Evolutionary conservation across 495 filamentous ascomycete genomes (phyloP).

Genomic region (Daldinia vernicosa): DNA sequence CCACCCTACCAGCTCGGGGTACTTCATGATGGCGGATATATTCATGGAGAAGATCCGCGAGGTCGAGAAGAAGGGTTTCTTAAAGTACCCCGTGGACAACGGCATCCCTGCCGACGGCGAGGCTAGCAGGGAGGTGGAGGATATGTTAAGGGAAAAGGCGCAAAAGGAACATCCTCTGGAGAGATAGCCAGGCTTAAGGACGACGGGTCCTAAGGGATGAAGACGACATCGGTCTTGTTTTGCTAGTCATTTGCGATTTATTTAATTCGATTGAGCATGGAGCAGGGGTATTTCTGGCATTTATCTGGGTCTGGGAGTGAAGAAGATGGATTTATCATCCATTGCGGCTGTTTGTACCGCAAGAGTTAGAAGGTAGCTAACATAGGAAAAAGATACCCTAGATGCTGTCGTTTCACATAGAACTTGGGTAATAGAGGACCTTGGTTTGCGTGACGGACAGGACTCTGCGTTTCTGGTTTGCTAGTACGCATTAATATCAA

Average conservation of each 20-base stretch:
- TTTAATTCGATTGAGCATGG: background rate
- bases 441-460: background rate
- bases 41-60: constrained; percentile 52
- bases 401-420: constrained; percentile 1
- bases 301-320: background rate
- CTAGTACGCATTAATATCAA: background rate
- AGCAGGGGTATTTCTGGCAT: background rate
- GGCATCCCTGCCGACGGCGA: constrained; percentile 45
- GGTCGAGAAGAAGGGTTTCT: constrained; percentile 47
- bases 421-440: background rate
- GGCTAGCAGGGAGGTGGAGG: constrained; percentile 37
- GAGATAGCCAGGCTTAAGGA: constrained; percentile 1
- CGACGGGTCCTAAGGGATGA: background rate
- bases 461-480: background rate
- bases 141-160: constrained; percentile 34
- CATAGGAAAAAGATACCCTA: background rate
- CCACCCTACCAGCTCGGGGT: constrained; percentile 57
- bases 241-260: background rate
- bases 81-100: constrained; percentile 44
- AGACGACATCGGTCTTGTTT: background rate
- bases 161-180: constrained; percentile 40
- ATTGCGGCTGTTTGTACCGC: background rate
- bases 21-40: constrained; percentile 57
- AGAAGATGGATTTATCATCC: background rate
- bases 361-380: too few species aligned